A percentile compares a stretch with the other conserved stretches of the same genome.
Conservation (phyloP, 108 stramenopile genomes). For the Poteriospumella lacustris region DNA sequence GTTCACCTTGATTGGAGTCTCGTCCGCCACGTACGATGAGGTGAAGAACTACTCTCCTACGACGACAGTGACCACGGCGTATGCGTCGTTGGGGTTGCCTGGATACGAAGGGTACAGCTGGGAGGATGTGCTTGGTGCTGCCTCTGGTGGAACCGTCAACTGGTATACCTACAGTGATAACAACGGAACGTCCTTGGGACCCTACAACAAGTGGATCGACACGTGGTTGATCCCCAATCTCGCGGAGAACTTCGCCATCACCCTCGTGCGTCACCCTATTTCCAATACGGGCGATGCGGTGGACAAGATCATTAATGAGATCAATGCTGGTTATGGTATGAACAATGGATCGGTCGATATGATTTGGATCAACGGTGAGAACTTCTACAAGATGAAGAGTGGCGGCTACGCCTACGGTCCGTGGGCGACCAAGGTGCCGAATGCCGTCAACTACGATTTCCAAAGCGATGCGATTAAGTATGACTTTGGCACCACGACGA, state of each 20-base stretch:
- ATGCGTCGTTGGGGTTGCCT: background rate
- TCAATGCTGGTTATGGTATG: too few species aligned
- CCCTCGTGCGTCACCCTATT: background rate
- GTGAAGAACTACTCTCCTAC: background rate
- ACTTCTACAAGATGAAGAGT: background rate
- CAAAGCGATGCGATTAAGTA: background rate
- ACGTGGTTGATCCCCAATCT: background rate
- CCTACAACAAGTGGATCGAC: background rate
- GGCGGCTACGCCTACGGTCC: background rate
- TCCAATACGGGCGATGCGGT: background rate
- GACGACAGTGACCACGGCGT: background rate
- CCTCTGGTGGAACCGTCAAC: background rate
- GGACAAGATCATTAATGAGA: background rate
- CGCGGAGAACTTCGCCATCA: background rate
- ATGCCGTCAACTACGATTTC: background rate
- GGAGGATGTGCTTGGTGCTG: background rate
- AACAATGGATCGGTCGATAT: background rate
- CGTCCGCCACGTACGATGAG: background rate
- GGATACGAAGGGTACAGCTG: background rate
- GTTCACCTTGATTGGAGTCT: background rate
- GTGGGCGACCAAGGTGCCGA: background rate
- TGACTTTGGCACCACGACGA: background rate
- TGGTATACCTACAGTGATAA: background rate
- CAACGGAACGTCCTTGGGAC: background rate
- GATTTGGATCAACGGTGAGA: background rate